phyloP scores from a whole-genome alignment of 805 yeast species.

The Groenewaldozyma salmanticensis region DNA sequence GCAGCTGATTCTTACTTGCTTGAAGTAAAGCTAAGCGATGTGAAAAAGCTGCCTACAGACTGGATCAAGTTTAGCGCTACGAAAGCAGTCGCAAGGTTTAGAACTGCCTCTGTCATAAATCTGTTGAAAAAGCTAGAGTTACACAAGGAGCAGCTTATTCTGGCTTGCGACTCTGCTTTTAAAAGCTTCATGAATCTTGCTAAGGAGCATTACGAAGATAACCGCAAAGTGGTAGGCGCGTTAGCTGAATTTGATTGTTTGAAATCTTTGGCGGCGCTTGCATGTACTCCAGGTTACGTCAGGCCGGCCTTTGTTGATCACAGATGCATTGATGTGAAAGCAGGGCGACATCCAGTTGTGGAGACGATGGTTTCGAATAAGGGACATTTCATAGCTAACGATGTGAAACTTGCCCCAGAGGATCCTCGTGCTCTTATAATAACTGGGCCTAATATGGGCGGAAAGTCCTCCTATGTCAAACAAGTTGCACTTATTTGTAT shows the following conservation, averaged over 20 bases:
- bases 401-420: constrained; percentile 39
- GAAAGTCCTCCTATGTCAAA: constrained; percentile 68
- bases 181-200: constrained; percentile 31
- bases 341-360: constrained; percentile 60
- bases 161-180: constrained; percentile 41
- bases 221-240: constrained; percentile 36
- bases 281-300: constrained; percentile 37
- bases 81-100: constrained; percentile 57
- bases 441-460: constrained; percentile 88
- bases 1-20: constrained; percentile 63
- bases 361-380: constrained; percentile 37
- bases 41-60: constrained; percentile 50
- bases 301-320: constrained; percentile 41
- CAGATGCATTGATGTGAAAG: constrained; percentile 40
- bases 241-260: constrained; percentile 58
- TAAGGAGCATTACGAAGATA: constrained; percentile 28
- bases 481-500: constrained; percentile 62
- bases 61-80: constrained; percentile 76
- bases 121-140: constrained; percentile 49
- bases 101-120: constrained; percentile 48
- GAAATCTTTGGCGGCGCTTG: constrained; percentile 53
- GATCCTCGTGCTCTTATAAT: constrained; percentile 49
- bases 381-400: constrained; percentile 56
- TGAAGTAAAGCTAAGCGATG: constrained; percentile 57
- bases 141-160: constrained; percentile 44